These are phyloP conservation scores for Pseudevernia furfuracea DNA, from an alignment of 495 filamentous ascomycete species.

Conservation along the genomic window DNA sequence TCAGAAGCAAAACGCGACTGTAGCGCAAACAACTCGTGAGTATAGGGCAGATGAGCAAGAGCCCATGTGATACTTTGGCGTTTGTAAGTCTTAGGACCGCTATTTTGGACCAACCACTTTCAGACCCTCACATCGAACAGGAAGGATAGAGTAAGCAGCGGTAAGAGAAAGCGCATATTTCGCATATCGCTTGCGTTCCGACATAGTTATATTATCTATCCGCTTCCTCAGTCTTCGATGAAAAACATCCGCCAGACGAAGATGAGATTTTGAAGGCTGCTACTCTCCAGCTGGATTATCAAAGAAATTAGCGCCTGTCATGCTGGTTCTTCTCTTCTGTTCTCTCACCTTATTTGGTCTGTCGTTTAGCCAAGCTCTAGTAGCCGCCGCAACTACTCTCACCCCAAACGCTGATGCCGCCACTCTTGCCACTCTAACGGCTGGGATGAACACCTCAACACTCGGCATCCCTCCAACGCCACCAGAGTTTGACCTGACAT, in stretches of 20 bases:
- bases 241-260: not conserved
- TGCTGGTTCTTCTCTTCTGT: not conserved
- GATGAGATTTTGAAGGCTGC: no score
- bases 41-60: not conserved
- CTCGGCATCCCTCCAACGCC: not conserved
- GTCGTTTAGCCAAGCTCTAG: not conserved
- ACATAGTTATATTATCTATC: not conserved
- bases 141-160: not conserved
- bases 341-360: not conserved
- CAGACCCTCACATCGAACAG: not conserved
- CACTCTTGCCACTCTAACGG: no score
- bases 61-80: no score
- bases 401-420: not conserved
- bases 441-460: not conserved
- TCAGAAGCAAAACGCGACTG: constrained; percentile 11
- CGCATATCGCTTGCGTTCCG: not conserved
- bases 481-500: not conserved
- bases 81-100: not conserved
- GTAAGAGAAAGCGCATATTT: not conserved
- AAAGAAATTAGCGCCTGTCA: not conserved
- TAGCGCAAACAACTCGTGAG: not conserved
- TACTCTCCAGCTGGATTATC: not conserved
- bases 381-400: not conserved
- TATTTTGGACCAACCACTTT: not conserved
- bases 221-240: not conserved